Evolutionary conservation across 192 early-diverging fungal genomes (phyloP).

Genomic region (Backusella luteola): DNA sequence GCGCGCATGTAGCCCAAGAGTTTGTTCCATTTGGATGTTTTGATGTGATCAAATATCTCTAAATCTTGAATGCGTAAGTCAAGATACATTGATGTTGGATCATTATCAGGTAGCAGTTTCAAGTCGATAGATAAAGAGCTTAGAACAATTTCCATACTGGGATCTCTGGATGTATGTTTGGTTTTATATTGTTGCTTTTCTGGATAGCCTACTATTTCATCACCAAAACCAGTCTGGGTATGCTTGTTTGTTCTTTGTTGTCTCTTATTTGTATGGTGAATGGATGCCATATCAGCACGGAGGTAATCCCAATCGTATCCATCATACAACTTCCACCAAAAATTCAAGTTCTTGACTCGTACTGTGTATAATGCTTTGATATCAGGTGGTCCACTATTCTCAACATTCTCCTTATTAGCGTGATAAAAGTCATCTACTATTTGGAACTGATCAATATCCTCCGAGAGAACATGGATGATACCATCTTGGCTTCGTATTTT

Average conservation of each 20-base stretch:
- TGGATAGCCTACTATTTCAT: neutral
- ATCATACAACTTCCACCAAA: slow-evolving; percentile 65
- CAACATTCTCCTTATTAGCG: slow-evolving; percentile 45
- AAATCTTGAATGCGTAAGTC: slow-evolving; percentile 55
- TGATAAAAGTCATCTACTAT: slow-evolving; percentile 30
- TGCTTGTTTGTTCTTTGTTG: neutral
- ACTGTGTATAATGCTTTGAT: slow-evolving; percentile 37
- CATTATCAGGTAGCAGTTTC: slow-evolving; percentile 46
- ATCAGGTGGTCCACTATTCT: slow-evolving; percentile 28
- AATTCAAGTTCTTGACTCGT: slow-evolving; percentile 53
- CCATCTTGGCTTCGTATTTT: slow-evolving; percentile 16
- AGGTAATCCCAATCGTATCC: slow-evolving; percentile 66
- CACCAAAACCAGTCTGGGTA: slow-evolving; percentile 4
- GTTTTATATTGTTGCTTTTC: neutral
- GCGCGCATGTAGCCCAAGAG: slow-evolving; percentile 68
- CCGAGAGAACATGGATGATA: slow-evolving; percentile 36
- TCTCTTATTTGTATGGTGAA: neutral
- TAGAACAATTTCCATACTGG: slow-evolving; percentile 53
- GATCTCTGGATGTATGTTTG: slow-evolving; percentile 33
- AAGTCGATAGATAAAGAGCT: slow-evolving; percentile 52
- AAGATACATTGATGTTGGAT: slow-evolving; percentile 48
- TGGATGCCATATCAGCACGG: slow-evolving; percentile 1
- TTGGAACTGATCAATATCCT: slow-evolving; percentile 6
- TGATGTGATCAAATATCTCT: slow-evolving; percentile 77
- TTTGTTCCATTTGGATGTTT: slow-evolving; percentile 71